phyloP scores from a whole-genome alignment of 495 filamentous ascomycete genomes.

The Xylaria venustula region DNA sequence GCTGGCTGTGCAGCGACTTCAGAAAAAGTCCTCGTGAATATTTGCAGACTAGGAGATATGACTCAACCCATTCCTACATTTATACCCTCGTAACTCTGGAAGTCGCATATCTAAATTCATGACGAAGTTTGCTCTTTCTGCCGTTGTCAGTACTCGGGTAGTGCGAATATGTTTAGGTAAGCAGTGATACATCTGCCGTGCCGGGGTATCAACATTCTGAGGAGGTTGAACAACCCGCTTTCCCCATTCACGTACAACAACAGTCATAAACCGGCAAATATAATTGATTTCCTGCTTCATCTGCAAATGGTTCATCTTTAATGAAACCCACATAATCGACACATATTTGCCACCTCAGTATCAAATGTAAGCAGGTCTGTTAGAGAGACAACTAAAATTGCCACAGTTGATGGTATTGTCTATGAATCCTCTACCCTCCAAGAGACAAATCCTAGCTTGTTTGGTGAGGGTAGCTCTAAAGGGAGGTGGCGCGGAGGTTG shows the following conservation, averaged over 20 bases:
- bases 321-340: too few relatives aligned
- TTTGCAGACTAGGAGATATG: background rate
- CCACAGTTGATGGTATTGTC: constrained; percentile 6
- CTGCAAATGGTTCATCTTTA: too few relatives aligned
- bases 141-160: background rate
- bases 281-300: too few relatives aligned
- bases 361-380: too few relatives aligned
- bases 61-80: background rate
- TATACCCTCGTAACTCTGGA: background rate
- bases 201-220: too few relatives aligned
- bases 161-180: too few relatives aligned
- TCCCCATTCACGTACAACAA: too few relatives aligned
- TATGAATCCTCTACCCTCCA: constrained; percentile 1
- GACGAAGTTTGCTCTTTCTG: background rate
- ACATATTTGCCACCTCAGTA: too few relatives aligned
- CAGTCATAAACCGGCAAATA: too few relatives aligned
- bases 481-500: constrained; percentile 16
- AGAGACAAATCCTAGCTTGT: background rate
- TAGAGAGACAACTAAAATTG: background rate
- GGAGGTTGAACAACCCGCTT: too few relatives aligned
- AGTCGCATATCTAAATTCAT: background rate
- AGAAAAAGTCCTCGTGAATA: background rate
- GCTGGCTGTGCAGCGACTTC: background rate
- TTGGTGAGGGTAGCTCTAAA: background rate
- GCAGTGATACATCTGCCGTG: too few relatives aligned